Evolutionary conservation across 2,329 filamentous ascomycete genomes (phyloP).

Genomic region (Xylariomycetidae sp.): DNA sequence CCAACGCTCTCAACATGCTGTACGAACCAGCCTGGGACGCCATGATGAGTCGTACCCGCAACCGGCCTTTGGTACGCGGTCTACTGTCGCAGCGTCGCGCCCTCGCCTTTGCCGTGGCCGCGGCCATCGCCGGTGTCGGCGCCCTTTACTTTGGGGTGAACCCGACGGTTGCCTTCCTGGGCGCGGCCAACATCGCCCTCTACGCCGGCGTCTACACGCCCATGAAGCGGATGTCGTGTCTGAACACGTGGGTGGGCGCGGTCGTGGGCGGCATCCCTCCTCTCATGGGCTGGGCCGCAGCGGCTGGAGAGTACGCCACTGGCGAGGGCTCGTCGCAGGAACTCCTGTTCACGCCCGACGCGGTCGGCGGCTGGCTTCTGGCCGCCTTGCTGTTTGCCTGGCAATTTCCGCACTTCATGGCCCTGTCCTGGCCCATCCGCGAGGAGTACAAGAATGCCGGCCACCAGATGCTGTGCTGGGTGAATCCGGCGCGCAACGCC

Average conservation of each 20-base stretch:
- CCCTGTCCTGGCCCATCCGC: slow-evolving; percentile 79
- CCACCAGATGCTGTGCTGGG: slow-evolving; percentile 74
- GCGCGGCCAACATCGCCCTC: slow-evolving; percentile 75
- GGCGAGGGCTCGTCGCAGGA: slow-evolving; percentile 71
- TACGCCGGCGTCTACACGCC: slow-evolving; percentile 94
- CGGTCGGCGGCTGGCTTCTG: slow-evolving; percentile 79
- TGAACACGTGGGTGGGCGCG: slow-evolving; percentile 95
- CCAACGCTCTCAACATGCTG: slow-evolving; percentile 95
- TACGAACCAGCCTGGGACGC: slow-evolving; percentile 88
- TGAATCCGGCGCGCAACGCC: slow-evolving; percentile 76
- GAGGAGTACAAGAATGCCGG: slow-evolving; percentile 77
- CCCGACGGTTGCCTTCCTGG: slow-evolving; percentile 82
- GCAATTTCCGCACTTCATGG: slow-evolving; percentile 99
- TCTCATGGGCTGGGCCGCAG: slow-evolving; percentile 96
- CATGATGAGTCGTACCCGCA: slow-evolving; percentile 87
- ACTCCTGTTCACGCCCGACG: slow-evolving; percentile 62
- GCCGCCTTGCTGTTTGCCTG: slow-evolving; percentile 82
- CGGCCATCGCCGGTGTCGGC: slow-evolving; percentile 62
- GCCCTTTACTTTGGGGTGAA: slow-evolving; percentile 87
- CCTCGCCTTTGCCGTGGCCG: slow-evolving; percentile 69
- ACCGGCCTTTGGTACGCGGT: slow-evolving; percentile 78
- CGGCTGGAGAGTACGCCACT: slow-evolving; percentile 79
- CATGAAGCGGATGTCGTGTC: slow-evolving; percentile 74
- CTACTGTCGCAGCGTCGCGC: slow-evolving; percentile 69
- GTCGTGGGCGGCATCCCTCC: slow-evolving; percentile 90